Percentiles rank a stretch among this genome's conserved stretches.
These are phyloP conservation scores for Phytopythium oedochilum DNA, from an alignment of 352 stramenopile species.

Conservation along the genomic window DNA sequence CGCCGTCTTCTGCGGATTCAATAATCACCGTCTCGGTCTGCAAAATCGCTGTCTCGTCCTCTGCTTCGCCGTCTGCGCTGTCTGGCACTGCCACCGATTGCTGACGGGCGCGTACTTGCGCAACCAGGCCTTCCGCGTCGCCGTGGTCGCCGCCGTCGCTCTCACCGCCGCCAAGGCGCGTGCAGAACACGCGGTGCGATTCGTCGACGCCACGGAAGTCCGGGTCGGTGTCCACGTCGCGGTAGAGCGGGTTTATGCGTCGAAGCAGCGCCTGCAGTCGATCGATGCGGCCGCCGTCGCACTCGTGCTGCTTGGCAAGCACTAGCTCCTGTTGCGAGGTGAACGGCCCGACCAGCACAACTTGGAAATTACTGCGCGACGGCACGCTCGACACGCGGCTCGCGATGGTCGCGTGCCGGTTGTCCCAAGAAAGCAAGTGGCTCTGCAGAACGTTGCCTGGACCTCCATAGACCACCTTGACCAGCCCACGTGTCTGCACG, in stretches of 20 bases:
- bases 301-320: slow-evolving; percentile 15
- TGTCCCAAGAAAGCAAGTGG: slow-evolving; percentile 23
- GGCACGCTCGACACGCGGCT: slow-evolving; percentile 4
- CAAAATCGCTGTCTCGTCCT: too few species aligned
- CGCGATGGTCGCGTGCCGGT: slow-evolving; percentile 16
- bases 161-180: not conserved
- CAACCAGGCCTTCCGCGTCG: too few species aligned
- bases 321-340: slow-evolving; percentile 11
- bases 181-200: not conserved
- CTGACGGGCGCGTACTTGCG: too few species aligned
- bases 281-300: slow-evolving; percentile 6
- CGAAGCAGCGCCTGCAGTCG: slow-evolving; percentile 3
- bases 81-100: too few species aligned
- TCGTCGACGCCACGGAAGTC: not conserved
- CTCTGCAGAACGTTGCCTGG: slow-evolving; percentile 17
- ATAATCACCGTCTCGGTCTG: slow-evolving; percentile 16
- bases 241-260: slow-evolving; percentile 15
- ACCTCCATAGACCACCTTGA: slow-evolving; percentile 22
- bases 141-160: too few species aligned
- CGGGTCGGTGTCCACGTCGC: not conserved
- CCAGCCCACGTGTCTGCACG: slow-evolving; percentile 11
- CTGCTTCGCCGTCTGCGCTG: too few species aligned
- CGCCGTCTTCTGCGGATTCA: slow-evolving; percentile 3
- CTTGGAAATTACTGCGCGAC: slow-evolving; percentile 9
- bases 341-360: slow-evolving; percentile 20